Evolutionary conservation across 108 stramenopile genomes (phyloP), one percentile per base, ranked within the genome.

Genomic region (Cyclotella sp.): DNA sequence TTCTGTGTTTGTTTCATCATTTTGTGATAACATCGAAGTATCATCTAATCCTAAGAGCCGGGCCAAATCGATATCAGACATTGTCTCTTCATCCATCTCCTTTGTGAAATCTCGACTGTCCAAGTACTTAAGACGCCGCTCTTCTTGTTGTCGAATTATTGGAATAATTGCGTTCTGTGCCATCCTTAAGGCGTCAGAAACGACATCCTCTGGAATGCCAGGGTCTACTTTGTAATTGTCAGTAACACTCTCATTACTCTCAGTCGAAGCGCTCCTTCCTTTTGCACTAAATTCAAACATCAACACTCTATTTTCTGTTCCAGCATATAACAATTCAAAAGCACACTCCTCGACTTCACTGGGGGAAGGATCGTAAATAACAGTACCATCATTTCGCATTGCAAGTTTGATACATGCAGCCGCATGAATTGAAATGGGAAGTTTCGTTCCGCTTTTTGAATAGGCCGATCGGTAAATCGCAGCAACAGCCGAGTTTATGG

Each of bases 401-500:
- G 72, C 75, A 11, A 91, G 60, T 52, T 75, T 71, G 34, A 86
- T 84, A 59, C 74, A 74, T 15, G 90, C 94, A 11, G 96, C 88
- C 12, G 87, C 89, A 55, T 87, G 58, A 42, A 53, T 29, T 26
- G 76, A 67, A 10, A 77, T 30, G 3, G 67, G 76, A 14, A 77
- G 46, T 54, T 51, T 61, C 6, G 44, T 16, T 15, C 14, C 22
- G 18, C 24, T 60, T 18, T 42, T 73, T 67, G 26, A 94, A 87
- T 60, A 89, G 59, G 68, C 85, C 67, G 46, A 74, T 66, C 83
- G 71, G 22, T 59, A 55, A 49, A 96, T 64, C 0, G 97, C 93
- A 0, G 93, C 89, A 13, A 91, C 82, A 1, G 95, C 92, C 47
- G 93, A 81, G 72, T 95, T 96, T 54, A 97, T 72, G 16, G 90